Base-by-base conservation (phyloP, 2,329 filamentous ascomycete species). In the Fusarium scirpi region DNA sequence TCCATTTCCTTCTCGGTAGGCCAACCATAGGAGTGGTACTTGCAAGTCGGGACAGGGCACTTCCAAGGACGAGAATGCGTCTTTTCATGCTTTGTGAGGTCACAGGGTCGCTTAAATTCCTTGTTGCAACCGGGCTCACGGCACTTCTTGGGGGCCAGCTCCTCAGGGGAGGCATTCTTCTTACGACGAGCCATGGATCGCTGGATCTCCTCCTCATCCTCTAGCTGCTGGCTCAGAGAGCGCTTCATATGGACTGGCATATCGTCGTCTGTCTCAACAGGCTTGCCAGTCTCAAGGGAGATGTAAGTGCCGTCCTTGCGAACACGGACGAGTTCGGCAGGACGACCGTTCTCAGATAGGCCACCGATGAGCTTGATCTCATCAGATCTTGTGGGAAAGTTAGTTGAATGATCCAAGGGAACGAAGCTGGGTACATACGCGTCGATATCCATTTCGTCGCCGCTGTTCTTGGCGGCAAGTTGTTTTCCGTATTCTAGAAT, bases 1-100 rank as follows among this genome's bases (percentile, higher is more conserved):
- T 97, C 94, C 82, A 94, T 92, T 83, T 98, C 96, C 83, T 99
- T 98, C 82, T 98, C 94, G 0, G 96, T 98, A 7, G 96, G 95
- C 92, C 95, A 98, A 52, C 96, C 96, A 74, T 92, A 90, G 34
- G 91, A 88, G 79, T 92, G 90, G 81, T 97, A 98, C 79, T 97
- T 97, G 92, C 96, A 98, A 47, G 88, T 90, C 43, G 87, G 78
- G 24, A 93, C 85, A 9, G 90, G 87, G 81, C 96, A 99, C 85
- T 99, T 99, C 92, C 93, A 98, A 12, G 95, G 96, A 38, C 96
- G 92, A 59, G 93, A 94, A 80, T 99, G 96, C 1, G 95, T 98
- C 86, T 98, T 99, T 83, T 97, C 92, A 82, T 99, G 96, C 85
- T 98, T 98, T 72, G 94, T 98, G 63, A 98, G 85, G 80, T 99